phyloP scores from a whole-genome alignment of 106 monocot genomes.

The Posidonia australis region DNA sequence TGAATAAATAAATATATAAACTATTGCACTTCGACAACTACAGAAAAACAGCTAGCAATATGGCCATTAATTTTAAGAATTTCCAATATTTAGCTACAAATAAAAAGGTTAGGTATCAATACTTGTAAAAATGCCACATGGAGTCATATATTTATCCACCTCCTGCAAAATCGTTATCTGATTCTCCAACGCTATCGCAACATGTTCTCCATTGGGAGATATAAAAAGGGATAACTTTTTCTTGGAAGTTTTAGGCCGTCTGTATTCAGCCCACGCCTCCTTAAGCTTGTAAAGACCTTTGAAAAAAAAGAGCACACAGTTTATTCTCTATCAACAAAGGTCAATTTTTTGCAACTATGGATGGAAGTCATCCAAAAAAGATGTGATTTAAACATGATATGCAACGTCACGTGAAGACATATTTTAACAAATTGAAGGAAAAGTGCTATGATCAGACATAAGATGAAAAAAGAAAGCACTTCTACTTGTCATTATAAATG shows the following conservation, averaged over 20 bases:
- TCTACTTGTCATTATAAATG: neutral
- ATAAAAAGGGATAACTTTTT: slow-evolving; percentile 43
- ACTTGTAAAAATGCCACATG: slow-evolving; percentile 58
- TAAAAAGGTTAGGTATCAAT: neutral
- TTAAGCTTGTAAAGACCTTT: slow-evolving; percentile 52
- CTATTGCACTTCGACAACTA: too few relatives aligned
- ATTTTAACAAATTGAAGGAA: neutral
- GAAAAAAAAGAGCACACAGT: neutral
- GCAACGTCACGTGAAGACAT: neutral
- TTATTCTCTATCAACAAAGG: neutral
- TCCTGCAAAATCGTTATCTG: slow-evolving; percentile 47
- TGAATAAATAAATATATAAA: too few relatives aligned
- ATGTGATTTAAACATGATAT: neutral
- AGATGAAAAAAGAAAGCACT: neutral
- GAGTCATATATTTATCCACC: slow-evolving; percentile 48
- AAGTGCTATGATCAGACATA: neutral
- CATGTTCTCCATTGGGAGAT: slow-evolving; percentile 48
- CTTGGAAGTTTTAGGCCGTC: slow-evolving; percentile 14
- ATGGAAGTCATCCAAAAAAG: neutral
- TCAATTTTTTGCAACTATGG: neutral
- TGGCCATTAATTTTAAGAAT: neutral
- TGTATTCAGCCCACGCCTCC: slow-evolving; percentile 50
- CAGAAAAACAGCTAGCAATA: neutral
- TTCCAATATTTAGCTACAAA: neutral
- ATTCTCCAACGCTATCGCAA: slow-evolving; percentile 43